Base-by-base conservation (phyloP, 352 stramenopile genomes). In the Saprolegnia diclina region DNA sequence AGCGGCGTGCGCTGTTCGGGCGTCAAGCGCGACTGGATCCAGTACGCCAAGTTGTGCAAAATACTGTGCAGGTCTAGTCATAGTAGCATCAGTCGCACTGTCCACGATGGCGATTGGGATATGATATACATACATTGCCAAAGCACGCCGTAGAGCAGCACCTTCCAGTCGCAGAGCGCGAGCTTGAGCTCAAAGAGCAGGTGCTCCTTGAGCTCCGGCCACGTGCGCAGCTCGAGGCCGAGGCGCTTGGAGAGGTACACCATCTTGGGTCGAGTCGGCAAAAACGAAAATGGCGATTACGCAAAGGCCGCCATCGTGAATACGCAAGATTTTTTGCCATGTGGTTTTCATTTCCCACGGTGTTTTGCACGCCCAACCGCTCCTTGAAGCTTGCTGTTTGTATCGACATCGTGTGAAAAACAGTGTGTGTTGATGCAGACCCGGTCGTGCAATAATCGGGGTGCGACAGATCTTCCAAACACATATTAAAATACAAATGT, bases 41-140 rank as follows among this genome's bases (percentile, higher is more conserved):
- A 94, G 77, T 94, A 94, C 45, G 87, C 87, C 50, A 89, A 42
- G 76, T 94, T 94, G 76, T 94, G 87, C 76, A 93, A 92, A 64
- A 94, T 73, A 46, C 72, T 81, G 72, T 92, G 85, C 63, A 85
- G 71, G 74, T 94, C 80, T 90, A 71, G 19, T 53, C 7, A 59
- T 22, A 45, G 22, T 4, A n/a, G n/a, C n/a, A n/a, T n/a, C n/a
- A n/a, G n/a, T n/a, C n/a, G 48, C 4, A 29, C 18, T 14, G 42
- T 18, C 26, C 19, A 38, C 19, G 32, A 37, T 13, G 48, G 48
- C n/a, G 10, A 21, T 56, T 13, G 19, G 9, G 19, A 21, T 10
- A 55, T 16, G 46, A 21, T n/a, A n/a, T n/a, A n/a, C 57, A n/a
- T 62, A 69, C 63, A 69, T 48, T 69, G 63, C 42, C 63, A 69